Evolutionary conservation across 192 early-diverging fungal genomes (phyloP).

Genomic region (Martensiomyces pterosporus): DNA sequence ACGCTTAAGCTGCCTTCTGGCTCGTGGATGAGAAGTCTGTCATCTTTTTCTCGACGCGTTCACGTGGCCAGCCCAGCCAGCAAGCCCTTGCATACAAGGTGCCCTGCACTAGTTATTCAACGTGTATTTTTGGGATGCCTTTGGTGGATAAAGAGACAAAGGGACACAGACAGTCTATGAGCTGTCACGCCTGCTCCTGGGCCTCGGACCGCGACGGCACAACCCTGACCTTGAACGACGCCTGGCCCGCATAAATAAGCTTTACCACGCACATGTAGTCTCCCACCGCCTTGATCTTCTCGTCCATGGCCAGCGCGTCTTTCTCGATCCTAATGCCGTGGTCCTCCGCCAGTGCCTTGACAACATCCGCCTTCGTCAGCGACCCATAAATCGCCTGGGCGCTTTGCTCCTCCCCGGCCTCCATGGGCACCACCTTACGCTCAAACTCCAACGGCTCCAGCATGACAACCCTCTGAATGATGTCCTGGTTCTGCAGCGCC

Average conservation of each 20-base stretch:
- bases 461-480: constrained; percentile 13
- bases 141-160: too few species aligned
- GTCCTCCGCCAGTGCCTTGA: constrained; percentile 24
- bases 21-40: too few species aligned
- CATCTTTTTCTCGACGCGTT: too few species aligned
- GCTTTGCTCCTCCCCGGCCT: constrained; percentile 4
- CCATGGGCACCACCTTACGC: constrained; percentile 22
- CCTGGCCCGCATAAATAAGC: constrained; percentile 44
- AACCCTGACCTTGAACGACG: constrained; percentile 27
- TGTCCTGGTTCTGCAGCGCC: constrained; percentile 42
- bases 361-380: constrained; percentile 35
- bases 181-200: not conserved
- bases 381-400: constrained; percentile 40
- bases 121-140: too few species aligned
- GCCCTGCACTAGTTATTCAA: too few species aligned
- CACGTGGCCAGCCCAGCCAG: too few species aligned
- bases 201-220: constrained; percentile 5
- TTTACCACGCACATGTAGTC: constrained; percentile 42
- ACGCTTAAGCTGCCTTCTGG: too few species aligned
- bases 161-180: too few species aligned
- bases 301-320: constrained; percentile 38
- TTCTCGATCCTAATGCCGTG: constrained; percentile 37
- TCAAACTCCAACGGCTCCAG: constrained; percentile 38
- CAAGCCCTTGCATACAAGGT: too few species aligned
- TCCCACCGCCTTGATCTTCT: constrained; percentile 47